Evolutionary conservation across 2,329 filamentous ascomycete species (phyloP).

Genomic region (Microdochium paspali): DNA sequence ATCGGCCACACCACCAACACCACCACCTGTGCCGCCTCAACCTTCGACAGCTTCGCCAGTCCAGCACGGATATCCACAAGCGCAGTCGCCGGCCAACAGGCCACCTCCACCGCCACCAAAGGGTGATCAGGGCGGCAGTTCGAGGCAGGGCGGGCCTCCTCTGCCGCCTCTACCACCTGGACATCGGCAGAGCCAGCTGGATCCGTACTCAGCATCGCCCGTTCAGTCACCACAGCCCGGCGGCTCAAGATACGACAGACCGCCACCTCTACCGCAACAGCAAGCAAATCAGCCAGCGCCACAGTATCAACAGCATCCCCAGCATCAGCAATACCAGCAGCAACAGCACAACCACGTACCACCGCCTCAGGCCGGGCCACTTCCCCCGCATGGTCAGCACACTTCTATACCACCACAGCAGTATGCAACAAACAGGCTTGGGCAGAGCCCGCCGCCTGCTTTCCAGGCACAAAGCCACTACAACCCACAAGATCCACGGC

Average conservation of each 20-base stretch:
- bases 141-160: not conserved
- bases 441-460: not conserved
- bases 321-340: not conserved
- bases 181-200: not conserved
- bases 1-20: slow-evolving; percentile 17
- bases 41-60: not conserved
- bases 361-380: not conserved
- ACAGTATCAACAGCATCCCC: not conserved
- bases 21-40: slow-evolving; percentile 20
- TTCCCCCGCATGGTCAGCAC: too few species aligned
- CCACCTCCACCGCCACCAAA: not conserved
- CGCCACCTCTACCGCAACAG: not conserved
- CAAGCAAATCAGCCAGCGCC: not conserved
- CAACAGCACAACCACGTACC: not conserved
- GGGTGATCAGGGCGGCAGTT: not conserved
- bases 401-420: not conserved
- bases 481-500: not conserved
- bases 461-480: not conserved
- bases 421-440: not conserved
- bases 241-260: not conserved
- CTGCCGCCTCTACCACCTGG: not conserved
- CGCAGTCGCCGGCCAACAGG: not conserved
- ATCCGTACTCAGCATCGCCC: not conserved
- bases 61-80: not conserved
- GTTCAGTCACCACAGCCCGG: not conserved